These are phyloP conservation scores for Linum lewisii DNA, from an alignment of 345 rosid species.

Conservation along the genomic window DNA sequence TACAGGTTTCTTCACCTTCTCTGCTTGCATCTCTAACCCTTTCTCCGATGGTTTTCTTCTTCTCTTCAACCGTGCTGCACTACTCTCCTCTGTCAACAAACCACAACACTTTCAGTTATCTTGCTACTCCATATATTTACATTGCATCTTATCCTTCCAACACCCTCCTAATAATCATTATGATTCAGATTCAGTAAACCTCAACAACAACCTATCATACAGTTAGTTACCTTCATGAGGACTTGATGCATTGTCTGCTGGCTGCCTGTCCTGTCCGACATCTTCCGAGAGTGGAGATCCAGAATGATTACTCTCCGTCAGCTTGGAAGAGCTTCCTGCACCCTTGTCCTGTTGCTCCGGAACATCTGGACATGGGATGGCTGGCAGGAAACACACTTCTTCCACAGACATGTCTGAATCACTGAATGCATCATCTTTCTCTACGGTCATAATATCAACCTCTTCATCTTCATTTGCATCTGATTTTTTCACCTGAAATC, in stretches of 20 bases:
- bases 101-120: constrained; percentile 6
- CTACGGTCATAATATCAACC: constrained; percentile 82
- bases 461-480: constrained; percentile 88
- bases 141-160: neutral
- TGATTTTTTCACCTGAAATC: constrained; percentile 61
- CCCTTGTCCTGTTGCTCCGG: constrained; percentile 60
- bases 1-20: constrained; percentile 67
- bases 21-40: constrained; percentile 90
- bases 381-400: constrained; percentile 88
- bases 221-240: constrained; percentile 62
- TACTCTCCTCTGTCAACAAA: constrained; percentile 56
- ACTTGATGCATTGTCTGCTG: constrained; percentile 45
- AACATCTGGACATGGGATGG: constrained; percentile 72
- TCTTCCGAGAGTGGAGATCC: constrained; percentile 81
- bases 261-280: constrained; percentile 63
- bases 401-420: constrained; percentile 96
- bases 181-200: neutral
- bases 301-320: constrained; percentile 53
- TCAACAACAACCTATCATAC: neutral
- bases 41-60: constrained; percentile 92
- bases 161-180: too few relatives aligned
- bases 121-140: neutral
- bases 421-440: constrained; percentile 77
- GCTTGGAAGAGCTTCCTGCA: constrained; percentile 51
- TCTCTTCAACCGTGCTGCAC: constrained; percentile 62